Evolutionary conservation across 768 basidiomycete genomes (phyloP).

Genomic region (Artomyces pyxidatus): DNA sequence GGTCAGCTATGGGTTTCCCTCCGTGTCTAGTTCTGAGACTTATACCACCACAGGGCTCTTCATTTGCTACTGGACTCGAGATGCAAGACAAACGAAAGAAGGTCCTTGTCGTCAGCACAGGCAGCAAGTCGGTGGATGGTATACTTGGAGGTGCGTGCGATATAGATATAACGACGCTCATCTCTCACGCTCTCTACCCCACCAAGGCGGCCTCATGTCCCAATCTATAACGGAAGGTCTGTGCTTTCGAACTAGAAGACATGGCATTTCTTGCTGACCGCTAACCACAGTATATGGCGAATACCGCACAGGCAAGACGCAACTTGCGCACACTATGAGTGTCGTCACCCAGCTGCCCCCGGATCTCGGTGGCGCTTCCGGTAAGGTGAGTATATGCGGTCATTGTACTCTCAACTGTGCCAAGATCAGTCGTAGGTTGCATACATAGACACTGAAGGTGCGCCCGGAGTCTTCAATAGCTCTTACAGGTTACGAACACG

Average conservation of each 20-base stretch:
- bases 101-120: constrained; percentile 82
- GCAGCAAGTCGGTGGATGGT: constrained; percentile 84
- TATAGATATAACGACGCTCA: not conserved
- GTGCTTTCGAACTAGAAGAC: constrained; percentile 1
- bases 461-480: not conserved
- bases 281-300: constrained; percentile 76
- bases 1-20: constrained; percentile 30
- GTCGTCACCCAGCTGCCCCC: constrained; percentile 83
- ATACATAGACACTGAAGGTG: constrained; percentile 85
- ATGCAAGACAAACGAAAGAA: constrained; percentile 79
- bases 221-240: constrained; percentile 90
- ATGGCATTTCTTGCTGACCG: not conserved
- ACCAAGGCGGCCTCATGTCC: constrained; percentile 76
- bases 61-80: constrained; percentile 87
- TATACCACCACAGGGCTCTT: constrained; percentile 66
- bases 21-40: not conserved
- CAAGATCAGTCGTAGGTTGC: constrained; percentile 48
- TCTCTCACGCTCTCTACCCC: not conserved
- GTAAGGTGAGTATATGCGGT: constrained; percentile 47
- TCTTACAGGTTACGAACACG: not conserved
- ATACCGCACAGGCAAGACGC: constrained; percentile 93
- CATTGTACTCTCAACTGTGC: not conserved
- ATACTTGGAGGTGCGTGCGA: constrained; percentile 69
- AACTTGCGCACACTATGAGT: constrained; percentile 92
- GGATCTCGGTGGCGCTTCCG: constrained; percentile 85